Evolutionary conservation across 225 moss, liverwort and hornwort species (phyloP).

Genomic region (Anthoceros angustus): DNA sequence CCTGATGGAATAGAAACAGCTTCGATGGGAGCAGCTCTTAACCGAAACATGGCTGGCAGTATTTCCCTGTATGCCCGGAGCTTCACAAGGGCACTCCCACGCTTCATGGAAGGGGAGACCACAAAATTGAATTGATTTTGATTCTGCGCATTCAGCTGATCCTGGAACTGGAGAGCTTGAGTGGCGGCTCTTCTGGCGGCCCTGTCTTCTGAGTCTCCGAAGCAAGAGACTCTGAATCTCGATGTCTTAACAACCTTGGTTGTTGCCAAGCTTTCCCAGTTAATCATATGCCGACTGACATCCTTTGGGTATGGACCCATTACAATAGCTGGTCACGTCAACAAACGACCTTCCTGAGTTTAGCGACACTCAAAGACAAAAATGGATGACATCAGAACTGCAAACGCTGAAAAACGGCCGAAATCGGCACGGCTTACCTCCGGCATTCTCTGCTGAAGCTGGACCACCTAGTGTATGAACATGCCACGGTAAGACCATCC

Average conservation of each 20-base stretch:
- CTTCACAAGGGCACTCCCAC: not conserved
- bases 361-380: not conserved
- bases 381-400: not conserved
- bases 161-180: conserved; percentile 21
- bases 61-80: not conserved
- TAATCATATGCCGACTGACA: conserved; percentile 21
- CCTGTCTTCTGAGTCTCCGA: not conserved
- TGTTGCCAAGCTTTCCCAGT: conserved; percentile 18
- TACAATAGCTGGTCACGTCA: conserved; percentile 19
- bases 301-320: conserved; percentile 25
- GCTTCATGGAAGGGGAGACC: conserved; percentile 14
- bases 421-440: conserved; percentile 11
- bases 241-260: conserved; percentile 10
- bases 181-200: conserved; percentile 16
- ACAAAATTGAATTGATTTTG: conserved; percentile 12
- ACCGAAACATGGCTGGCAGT: not conserved
- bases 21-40: not conserved
- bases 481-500: conserved; percentile 20
- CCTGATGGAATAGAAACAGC: not conserved
- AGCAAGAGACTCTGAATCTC: conserved; percentile 8
- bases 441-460: conserved; percentile 18
- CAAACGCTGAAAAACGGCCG: not conserved
- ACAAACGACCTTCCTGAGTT: not conserved
- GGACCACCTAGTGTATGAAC: conserved; percentile 15
- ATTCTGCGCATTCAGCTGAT: conserved; percentile 14